Percentiles rank a stretch among this genome's conserved stretches.
Evolutionary conservation across 2,329 filamentous ascomycete species (phyloP).

Genomic region (Monosporascus sp.): DNA sequence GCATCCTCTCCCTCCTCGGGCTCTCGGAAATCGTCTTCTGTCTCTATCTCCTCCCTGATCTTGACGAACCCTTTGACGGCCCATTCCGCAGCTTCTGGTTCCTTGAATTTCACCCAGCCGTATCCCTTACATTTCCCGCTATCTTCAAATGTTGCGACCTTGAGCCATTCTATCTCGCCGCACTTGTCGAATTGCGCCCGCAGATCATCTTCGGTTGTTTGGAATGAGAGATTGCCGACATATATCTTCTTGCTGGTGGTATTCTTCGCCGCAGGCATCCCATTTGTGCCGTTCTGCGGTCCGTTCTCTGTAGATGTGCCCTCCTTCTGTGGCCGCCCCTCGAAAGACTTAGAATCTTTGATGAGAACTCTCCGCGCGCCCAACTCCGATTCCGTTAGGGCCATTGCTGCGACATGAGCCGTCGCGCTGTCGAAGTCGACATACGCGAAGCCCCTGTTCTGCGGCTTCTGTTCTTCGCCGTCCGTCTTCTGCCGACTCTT

Average conservation of each 20-base stretch:
- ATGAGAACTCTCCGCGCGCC: constrained; percentile 77
- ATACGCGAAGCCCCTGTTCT: constrained; percentile 95
- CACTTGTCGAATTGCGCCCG: constrained; percentile 78
- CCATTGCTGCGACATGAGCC: constrained; percentile 72
- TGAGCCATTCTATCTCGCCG: constrained; percentile 74
- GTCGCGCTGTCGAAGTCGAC: constrained; percentile 75
- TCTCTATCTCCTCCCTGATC: constrained; percentile 60
- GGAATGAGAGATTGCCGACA: constrained; percentile 83
- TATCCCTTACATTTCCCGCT: constrained; percentile 97
- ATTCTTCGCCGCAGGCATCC: constrained; percentile 24
- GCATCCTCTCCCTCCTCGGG: constrained; percentile 38
- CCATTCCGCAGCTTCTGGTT: constrained; percentile 65
- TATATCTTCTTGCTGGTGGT: constrained; percentile 76
- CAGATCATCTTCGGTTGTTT: constrained; percentile 74
- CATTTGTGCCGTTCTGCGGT: constrained; percentile 16
- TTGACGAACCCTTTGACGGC: constrained; percentile 78
- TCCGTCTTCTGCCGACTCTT: constrained; percentile 16
- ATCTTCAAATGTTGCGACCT: constrained; percentile 93
- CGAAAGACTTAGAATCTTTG: constrained; percentile 86
- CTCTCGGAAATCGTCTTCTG: constrained; percentile 55
- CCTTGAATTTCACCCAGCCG: constrained; percentile 88
- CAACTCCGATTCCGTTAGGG: constrained; percentile 78
- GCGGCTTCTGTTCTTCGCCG: constrained; percentile 16
- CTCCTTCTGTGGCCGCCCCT: constrained; percentile 74
- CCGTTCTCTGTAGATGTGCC: constrained; percentile 25